phyloP scores from a whole-genome alignment of 441 rosid genomes.

The Gossypium gossypioides region DNA sequence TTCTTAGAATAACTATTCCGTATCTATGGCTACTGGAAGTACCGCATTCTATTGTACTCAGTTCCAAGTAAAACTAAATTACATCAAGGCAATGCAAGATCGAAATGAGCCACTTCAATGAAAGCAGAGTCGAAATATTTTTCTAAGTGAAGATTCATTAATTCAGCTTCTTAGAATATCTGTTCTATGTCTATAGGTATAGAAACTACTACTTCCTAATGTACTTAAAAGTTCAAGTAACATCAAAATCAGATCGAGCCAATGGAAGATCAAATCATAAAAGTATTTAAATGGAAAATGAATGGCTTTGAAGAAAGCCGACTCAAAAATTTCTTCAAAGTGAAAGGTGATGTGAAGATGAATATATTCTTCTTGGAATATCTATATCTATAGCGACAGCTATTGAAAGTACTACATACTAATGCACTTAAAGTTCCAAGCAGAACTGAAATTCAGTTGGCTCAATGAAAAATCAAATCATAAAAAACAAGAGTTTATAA shows the following conservation, averaged over 20 bases:
- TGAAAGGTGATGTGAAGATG: not conserved
- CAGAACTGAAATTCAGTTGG: not conserved
- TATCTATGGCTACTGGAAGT: not conserved
- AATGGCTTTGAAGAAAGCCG: no score
- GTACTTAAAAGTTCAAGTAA: not conserved
- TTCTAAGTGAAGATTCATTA: not conserved
- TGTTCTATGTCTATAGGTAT: not conserved
- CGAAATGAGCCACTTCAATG: not conserved
- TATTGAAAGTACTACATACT: not conserved
- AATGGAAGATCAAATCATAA: no score
- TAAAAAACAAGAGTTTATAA: not conserved
- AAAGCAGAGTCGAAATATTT: not conserved
- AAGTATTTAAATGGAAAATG: no score
- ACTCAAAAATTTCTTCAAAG: not conserved
- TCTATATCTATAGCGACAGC: not conserved
- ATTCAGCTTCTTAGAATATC: not conserved
- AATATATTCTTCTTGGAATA: no score
- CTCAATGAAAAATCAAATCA: not conserved
- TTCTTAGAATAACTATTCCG: not conserved
- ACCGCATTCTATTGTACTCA: not conserved
- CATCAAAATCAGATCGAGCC: no score
- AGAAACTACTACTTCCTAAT: not conserved
- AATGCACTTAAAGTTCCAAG: not conserved
- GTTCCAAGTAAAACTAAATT: not conserved
- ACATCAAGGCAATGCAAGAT: not conserved